A percentile compares a stretch with the other conserved stretches of the same genome.
Evolutionary conservation across 257 asterid species (phyloP).

Genomic region (Scutellaria baicalensis): DNA sequence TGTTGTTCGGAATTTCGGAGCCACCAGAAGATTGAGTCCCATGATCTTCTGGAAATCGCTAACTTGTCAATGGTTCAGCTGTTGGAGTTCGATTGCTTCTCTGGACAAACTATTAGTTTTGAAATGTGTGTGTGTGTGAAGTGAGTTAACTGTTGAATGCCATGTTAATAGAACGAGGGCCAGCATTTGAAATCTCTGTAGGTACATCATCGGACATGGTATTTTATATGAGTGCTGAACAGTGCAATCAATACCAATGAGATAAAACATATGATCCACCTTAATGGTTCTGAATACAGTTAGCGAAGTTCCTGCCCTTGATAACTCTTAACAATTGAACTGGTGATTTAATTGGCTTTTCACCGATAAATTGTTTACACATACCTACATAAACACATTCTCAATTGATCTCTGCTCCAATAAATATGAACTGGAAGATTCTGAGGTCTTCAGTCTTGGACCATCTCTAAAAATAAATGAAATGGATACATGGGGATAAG

Average conservation of each 20-base stretch:
- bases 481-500: background rate
- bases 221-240: background rate
- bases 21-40: constrained; percentile 2
- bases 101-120: background rate
- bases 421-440: background rate
- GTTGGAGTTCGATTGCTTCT: background rate
- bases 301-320: background rate
- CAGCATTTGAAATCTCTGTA: background rate
- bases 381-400: background rate
- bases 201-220: background rate
- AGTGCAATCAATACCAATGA: background rate
- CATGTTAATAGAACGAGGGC: background rate
- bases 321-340: background rate
- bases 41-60: constrained; percentile 4
- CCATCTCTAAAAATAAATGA: background rate
- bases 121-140: background rate
- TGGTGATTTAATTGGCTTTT: background rate
- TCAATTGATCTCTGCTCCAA: background rate
- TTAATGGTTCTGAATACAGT: background rate
- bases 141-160: background rate
- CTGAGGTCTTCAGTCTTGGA: background rate
- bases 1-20: background rate
- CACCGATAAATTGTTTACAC: background rate
- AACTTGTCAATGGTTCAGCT: background rate
- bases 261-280: background rate